These are phyloP conservation scores for Asterophora parasitica DNA, from an alignment of 768 basidiomycete genomes.

Conservation along the genomic window DNA sequence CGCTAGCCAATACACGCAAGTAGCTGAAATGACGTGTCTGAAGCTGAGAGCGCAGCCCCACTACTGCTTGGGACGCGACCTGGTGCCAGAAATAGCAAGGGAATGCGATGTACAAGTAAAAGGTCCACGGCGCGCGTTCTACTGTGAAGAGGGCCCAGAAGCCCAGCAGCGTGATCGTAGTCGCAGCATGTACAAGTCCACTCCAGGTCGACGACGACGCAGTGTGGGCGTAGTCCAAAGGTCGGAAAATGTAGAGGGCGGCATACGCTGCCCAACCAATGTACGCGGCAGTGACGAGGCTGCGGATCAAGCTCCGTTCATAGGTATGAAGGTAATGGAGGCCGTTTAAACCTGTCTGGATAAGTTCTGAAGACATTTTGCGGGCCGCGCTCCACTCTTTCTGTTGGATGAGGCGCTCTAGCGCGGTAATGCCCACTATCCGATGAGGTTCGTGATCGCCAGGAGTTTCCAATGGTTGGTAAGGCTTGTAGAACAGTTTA, in stretches of 20 bases:
- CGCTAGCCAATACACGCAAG: slow-evolving; percentile 20
- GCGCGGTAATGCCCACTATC: slow-evolving; percentile 28
- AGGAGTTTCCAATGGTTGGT: slow-evolving; percentile 36
- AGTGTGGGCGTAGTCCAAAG: slow-evolving; percentile 20
- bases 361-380: slow-evolving; percentile 43
- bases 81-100: slow-evolving; percentile 76
- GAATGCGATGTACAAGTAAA: slow-evolving; percentile 72
- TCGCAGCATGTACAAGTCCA: slow-evolving; percentile 13
- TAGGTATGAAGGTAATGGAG: slow-evolving; percentile 82
- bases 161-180: slow-evolving; percentile 23
- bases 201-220: not conserved
- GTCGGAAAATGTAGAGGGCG: slow-evolving; percentile 51
- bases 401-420: slow-evolving; percentile 41
- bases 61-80: slow-evolving; percentile 31
- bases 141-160: slow-evolving; percentile 51
- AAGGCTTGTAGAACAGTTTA: slow-evolving; percentile 62
- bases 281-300: slow-evolving; percentile 69
- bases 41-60: slow-evolving; percentile 12
- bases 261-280: slow-evolving; percentile 73
- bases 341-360: slow-evolving; percentile 50
- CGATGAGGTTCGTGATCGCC: slow-evolving; percentile 27
- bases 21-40: slow-evolving; percentile 2
- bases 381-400: slow-evolving; percentile 48
- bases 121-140: slow-evolving; percentile 66
- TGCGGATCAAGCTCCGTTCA: slow-evolving; percentile 67